phyloP scores from a whole-genome alignment of 2,329 filamentous ascomycete genomes.

The Cercospora beticola region DNA sequence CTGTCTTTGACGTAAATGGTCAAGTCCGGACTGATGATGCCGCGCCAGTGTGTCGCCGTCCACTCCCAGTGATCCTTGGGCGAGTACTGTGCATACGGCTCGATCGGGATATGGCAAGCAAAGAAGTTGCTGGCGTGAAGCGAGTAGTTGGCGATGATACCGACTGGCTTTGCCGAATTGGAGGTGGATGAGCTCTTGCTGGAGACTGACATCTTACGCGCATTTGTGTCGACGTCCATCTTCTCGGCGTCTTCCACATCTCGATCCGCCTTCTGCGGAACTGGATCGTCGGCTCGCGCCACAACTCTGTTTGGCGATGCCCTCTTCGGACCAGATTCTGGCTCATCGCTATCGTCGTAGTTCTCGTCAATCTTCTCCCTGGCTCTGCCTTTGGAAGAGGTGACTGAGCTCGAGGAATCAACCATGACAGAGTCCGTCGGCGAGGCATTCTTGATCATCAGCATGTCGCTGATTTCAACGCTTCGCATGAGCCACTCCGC shows the following conservation, averaged over 20 bases:
- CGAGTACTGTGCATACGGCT: slow-evolving; percentile 65
- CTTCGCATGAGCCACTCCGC: slow-evolving; percentile 72
- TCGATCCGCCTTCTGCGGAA: not conserved
- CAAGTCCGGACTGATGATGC: slow-evolving; percentile 77
- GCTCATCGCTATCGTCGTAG: slow-evolving; percentile 26
- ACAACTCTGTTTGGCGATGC: slow-evolving; percentile 8
- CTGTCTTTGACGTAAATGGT: slow-evolving; percentile 64
- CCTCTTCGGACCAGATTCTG: slow-evolving; percentile 3
- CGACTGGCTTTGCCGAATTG: slow-evolving; percentile 59
- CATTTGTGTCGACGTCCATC: slow-evolving; percentile 27
- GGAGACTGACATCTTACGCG: slow-evolving; percentile 15
- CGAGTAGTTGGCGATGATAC: slow-evolving; percentile 76
- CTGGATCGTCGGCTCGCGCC: slow-evolving; percentile 4
- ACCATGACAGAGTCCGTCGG: slow-evolving; percentile 28
- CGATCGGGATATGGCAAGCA: slow-evolving; percentile 69
- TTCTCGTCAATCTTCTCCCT: slow-evolving; percentile 30
- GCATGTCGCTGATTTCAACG: slow-evolving; percentile 60
- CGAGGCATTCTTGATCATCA: slow-evolving; percentile 20
- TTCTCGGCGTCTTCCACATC: slow-evolving; percentile 19
- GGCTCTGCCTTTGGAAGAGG: slow-evolving; percentile 8
- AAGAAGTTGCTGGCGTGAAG: slow-evolving; percentile 75
- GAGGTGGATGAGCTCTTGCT: slow-evolving; percentile 12
- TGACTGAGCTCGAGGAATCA: slow-evolving; percentile 19
- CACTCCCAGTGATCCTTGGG: slow-evolving; percentile 95
- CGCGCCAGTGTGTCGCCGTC: slow-evolving; percentile 92